Base-by-base conservation (phyloP, 108 stramenopile species). In the Thalassiosira profunda region DNA sequence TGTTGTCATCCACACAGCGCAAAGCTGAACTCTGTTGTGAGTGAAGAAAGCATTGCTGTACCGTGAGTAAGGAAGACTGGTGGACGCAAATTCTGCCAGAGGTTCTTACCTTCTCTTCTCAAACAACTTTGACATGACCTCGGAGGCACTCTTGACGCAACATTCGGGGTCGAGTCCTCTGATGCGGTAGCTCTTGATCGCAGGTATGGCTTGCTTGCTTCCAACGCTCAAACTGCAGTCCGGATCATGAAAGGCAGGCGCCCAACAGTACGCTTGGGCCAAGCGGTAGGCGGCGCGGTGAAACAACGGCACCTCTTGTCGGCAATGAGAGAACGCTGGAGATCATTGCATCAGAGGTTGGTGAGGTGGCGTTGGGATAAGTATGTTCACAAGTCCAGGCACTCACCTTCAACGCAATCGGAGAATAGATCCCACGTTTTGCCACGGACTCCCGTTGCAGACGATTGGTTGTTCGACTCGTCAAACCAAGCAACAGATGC, bases 1-100 rank as follows among this genome's bases (percentile, higher is more conserved):
- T 24, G 80, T 92, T 17, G 94, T 90, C 4, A 95, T 87, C 94
- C 94, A 95, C n/a, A 91, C 91, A 29, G 87, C 82, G 33, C 80
- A 83, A 12, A 95, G 76, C 48, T 95, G 94, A 40, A 77, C 6
- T 51, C 86, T 88, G 52, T 10, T 43, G 47, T 15, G 7, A 28
- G 25, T 8, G 55, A 36, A 31, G 31, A 31, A 26, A 34, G 11
- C 33, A 57, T 53, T 64, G 36, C 4, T 48, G 68, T 24, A 54
- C 25, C n/a, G 30, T 48, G 37, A 66, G n/a, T 41, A 29, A 11
- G 37, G 15, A 68, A 26, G 35, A 9, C 15, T 48, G 44, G 24
- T 20, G 15, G 29, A 2, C 40, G 3, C 37, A 69, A 45, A 43
- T 8, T 41, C 18, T 10, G 11, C 46, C 30, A 58, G 41, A 40